phyloP scores from a whole-genome alignment of 495 filamentous ascomycete species.

The Aspergillus cristatus region DNA sequence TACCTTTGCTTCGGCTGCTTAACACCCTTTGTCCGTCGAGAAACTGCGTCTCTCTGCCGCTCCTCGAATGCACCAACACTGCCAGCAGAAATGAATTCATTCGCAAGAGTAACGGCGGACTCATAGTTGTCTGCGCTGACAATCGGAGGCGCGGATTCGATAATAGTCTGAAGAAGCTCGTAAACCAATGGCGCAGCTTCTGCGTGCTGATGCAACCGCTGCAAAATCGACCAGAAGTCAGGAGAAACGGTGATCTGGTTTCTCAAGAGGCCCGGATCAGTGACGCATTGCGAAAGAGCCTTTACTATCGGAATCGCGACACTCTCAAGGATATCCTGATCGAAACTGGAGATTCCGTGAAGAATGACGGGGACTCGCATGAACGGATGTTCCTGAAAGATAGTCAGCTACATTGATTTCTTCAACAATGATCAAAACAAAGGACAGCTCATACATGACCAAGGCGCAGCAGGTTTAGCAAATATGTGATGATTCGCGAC shows the following conservation, averaged over 20 bases:
- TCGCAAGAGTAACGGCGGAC: slow-evolving; percentile 68
- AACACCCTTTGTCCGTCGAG: slow-evolving; percentile 41
- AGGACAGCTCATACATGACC: slow-evolving; percentile 62
- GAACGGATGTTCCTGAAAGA: slow-evolving; percentile 70
- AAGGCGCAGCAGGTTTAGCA: slow-evolving; percentile 71
- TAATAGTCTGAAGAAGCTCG: slow-evolving; percentile 65
- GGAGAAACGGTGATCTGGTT: slow-evolving; percentile 93
- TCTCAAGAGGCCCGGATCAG: slow-evolving; percentile 62
- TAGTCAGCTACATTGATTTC: slow-evolving; percentile 21
- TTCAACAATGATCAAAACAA: not conserved
- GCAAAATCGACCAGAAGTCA: slow-evolving; percentile 92
- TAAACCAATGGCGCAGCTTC: slow-evolving; percentile 73
- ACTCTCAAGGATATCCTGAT: slow-evolving; percentile 64
- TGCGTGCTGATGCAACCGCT: slow-evolving; percentile 55
- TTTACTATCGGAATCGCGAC: slow-evolving; percentile 65
- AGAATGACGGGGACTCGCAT: slow-evolving; percentile 87
- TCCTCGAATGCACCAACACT: slow-evolving; percentile 72
- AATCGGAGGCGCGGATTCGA: slow-evolving; percentile 56
- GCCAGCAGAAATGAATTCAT: slow-evolving; percentile 81
- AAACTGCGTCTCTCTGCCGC: slow-evolving; percentile 59
- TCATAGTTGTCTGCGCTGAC: slow-evolving; percentile 96
- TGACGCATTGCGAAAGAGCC: slow-evolving; percentile 71
- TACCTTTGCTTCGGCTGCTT: slow-evolving; percentile 53
- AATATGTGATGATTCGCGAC: slow-evolving; percentile 76
- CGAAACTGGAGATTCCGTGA: slow-evolving; percentile 82